Conservation (phyloP, 2,329 filamentous ascomycete species). For the Leptographium procerum region DNA sequence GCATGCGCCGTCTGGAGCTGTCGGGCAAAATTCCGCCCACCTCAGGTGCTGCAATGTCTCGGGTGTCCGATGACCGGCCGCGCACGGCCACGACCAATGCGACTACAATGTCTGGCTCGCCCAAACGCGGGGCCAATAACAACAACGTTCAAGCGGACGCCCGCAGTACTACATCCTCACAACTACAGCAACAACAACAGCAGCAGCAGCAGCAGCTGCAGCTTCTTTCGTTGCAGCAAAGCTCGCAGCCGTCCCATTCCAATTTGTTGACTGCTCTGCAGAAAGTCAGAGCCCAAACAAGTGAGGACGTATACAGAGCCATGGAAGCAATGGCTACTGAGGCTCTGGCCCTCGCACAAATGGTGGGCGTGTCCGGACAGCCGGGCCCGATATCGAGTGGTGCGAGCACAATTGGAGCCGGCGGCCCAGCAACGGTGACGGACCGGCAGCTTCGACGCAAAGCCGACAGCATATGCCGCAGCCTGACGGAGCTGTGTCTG, state of each 20-base stretch:
- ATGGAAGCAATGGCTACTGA: conserved; percentile 75
- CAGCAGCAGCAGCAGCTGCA: conserved; percentile 9
- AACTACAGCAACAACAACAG: not conserved
- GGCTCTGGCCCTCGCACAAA: conserved; percentile 64
- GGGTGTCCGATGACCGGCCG: conserved; percentile 67
- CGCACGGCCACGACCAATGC: conserved; percentile 83
- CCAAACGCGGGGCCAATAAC: conserved; percentile 46
- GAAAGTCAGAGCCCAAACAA: conserved; percentile 63
- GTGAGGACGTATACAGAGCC: conserved; percentile 60
- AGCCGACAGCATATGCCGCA: conserved; percentile 85
- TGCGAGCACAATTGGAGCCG: conserved; percentile 48
- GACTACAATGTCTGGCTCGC: conserved; percentile 83
- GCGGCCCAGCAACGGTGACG: conserved; percentile 37
- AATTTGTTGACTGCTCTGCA: conserved; percentile 68
- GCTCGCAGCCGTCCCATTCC: conserved; percentile 47
- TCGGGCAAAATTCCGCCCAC: conserved; percentile 79
- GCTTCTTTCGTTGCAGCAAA: conserved; percentile 28
- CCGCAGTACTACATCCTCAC: not conserved
- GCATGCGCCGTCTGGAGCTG: conserved; percentile 80
- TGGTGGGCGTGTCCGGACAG: conserved; percentile 64
- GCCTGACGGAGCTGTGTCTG: conserved; percentile 83
- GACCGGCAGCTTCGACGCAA: conserved; percentile 84
- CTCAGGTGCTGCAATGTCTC: conserved; percentile 67
- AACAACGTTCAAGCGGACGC: conserved; percentile 19
- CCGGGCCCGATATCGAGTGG: conserved; percentile 57